phyloP scores from a whole-genome alignment of 768 basidiomycete species.

The Boletus reticulatus region DNA sequence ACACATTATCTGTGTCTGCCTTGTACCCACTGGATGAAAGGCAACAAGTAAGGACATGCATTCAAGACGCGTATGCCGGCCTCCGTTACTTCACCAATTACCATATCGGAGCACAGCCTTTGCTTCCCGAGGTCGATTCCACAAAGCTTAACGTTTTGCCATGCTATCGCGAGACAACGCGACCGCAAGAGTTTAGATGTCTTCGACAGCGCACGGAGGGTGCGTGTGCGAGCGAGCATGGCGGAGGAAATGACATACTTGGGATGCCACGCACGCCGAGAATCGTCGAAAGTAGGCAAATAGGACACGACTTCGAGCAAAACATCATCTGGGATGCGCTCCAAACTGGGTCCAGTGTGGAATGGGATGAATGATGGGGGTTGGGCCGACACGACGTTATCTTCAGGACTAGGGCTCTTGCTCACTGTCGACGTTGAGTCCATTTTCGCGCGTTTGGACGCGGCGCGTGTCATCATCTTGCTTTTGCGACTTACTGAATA shows the following conservation, averaged over 20 bases:
- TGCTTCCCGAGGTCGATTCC: neutral
- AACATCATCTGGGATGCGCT: conserved; percentile 12
- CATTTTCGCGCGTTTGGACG: neutral
- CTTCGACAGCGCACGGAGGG: conserved; percentile 3
- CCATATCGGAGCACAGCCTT: neutral
- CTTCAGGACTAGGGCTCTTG: no score
- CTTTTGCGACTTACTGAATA: no score
- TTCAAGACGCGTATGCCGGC: neutral
- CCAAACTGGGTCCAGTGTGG: neutral
- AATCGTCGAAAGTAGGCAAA: neutral
- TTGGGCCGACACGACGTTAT: no score
- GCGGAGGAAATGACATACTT: no score
- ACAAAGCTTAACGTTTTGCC: conserved; percentile 8
- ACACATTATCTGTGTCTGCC: no score
- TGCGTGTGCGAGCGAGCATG: neutral
- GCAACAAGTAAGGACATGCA: neutral
- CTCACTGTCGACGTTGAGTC: neutral
- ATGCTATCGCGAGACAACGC: conserved; percentile 13
- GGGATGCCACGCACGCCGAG: no score
- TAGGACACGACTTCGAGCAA: conserved; percentile 8
- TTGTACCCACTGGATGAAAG: conserved; percentile 3
- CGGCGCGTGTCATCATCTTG: neutral
- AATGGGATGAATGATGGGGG: neutral
- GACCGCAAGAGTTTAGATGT: conserved; percentile 7
- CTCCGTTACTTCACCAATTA: neutral